Evolutionary conservation across 495 filamentous ascomycete species (phyloP).

Genomic region (Neurospora discreta): DNA sequence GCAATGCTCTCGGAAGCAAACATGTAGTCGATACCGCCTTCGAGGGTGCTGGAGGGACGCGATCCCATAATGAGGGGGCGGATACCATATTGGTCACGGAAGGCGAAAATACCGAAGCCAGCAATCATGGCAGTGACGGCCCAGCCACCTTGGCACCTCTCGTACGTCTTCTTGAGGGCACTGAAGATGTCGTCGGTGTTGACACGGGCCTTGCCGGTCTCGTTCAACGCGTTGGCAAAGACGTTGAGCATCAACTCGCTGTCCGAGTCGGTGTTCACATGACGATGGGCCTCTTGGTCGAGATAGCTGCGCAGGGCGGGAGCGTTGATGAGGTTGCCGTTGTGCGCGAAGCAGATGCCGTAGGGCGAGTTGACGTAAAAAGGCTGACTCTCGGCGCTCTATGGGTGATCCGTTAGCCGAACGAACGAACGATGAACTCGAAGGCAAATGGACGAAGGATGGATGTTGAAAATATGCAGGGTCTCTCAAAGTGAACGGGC

Average conservation of each 20-base stretch:
- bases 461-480: neutral
- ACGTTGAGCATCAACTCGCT: conserved; percentile 93
- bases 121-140: conserved; percentile 75
- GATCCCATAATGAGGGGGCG: conserved; percentile 78
- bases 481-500: neutral
- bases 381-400: conserved; percentile 67
- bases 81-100: conserved; percentile 79
- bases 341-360: conserved; percentile 50
- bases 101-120: conserved; percentile 83
- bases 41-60: conserved; percentile 48
- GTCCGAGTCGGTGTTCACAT: conserved; percentile 95
- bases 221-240: conserved; percentile 85
- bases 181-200: conserved; percentile 86
- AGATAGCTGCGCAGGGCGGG: conserved; percentile 64
- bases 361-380: conserved; percentile 94
- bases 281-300: conserved; percentile 80
- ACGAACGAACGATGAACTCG: neutral
- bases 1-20: conserved; percentile 96
- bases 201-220: conserved; percentile 92
- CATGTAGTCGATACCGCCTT: conserved; percentile 80
- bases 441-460: neutral
- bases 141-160: conserved; percentile 72
- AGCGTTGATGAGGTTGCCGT: conserved; percentile 96
- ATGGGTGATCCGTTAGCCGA: neutral
- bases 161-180: conserved; percentile 61